These are phyloP conservation scores for Penicillium oxalicum DNA, from an alignment of 2,329 filamentous ascomycete genomes.

Conservation along the genomic window DNA sequence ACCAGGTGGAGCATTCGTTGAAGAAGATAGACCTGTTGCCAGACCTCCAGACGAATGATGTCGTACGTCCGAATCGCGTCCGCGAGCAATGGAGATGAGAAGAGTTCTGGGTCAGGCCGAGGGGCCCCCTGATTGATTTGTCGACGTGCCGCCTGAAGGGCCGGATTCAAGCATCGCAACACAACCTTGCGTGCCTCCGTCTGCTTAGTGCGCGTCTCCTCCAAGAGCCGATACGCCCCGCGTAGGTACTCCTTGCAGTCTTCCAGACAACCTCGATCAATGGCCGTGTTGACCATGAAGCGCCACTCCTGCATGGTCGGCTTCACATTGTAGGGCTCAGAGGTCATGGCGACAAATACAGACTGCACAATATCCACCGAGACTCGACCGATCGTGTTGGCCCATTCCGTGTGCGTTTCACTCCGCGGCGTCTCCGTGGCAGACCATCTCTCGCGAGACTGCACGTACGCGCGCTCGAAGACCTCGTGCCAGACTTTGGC, in stretches of 20 bases:
- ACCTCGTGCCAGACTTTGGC: slow-evolving; percentile 59
- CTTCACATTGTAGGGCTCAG: slow-evolving; percentile 50
- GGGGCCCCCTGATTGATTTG: neutral
- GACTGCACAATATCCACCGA: slow-evolving; percentile 42
- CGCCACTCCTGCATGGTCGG: slow-evolving; percentile 54
- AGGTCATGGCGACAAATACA: slow-evolving; percentile 57
- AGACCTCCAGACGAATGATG: slow-evolving; percentile 24
- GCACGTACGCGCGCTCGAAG: slow-evolving; percentile 61
- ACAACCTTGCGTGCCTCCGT: slow-evolving; percentile 22
- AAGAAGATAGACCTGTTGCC: slow-evolving; percentile 26
- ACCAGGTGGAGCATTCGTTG: slow-evolving; percentile 8
- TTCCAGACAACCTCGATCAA: slow-evolving; percentile 13
- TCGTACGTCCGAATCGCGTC: slow-evolving; percentile 31
- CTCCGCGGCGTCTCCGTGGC: neutral
- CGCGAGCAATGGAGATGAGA: slow-evolving; percentile 22
- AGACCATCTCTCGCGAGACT: slow-evolving; percentile 34
- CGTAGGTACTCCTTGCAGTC: slow-evolving; percentile 24
- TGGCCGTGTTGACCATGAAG: slow-evolving; percentile 27
- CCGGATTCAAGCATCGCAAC: slow-evolving; percentile 19
- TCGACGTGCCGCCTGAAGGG: neutral
- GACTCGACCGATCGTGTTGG: slow-evolving; percentile 30
- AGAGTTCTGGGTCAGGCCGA: slow-evolving; percentile 7
- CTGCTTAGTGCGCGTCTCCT: slow-evolving; percentile 24
- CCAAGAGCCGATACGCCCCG: slow-evolving; percentile 27
- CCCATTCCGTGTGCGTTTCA: slow-evolving; percentile 2